Evolutionary conservation across 2,329 filamentous ascomycete genomes (phyloP).

Genomic region (Botrytis hyacinthi): DNA sequence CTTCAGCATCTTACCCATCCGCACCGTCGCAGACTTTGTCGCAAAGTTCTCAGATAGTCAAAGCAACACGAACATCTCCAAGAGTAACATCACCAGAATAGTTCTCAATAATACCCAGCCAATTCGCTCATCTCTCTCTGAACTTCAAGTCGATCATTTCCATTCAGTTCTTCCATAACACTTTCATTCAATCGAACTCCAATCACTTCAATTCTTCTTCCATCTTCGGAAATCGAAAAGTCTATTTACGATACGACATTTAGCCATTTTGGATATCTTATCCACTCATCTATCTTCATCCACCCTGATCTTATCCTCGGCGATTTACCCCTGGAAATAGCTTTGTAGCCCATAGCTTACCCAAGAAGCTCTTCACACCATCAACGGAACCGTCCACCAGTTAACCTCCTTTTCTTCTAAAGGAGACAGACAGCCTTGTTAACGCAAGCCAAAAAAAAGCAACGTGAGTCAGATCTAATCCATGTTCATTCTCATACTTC

Average conservation of each 20-base stretch:
- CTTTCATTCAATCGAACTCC: slow-evolving; percentile 7
- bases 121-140: neutral
- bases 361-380: slow-evolving; percentile 21
- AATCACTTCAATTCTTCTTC: neutral
- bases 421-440: slow-evolving; percentile 17
- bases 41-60: slow-evolving; percentile 35
- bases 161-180: neutral
- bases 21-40: slow-evolving; percentile 36
- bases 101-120: slow-evolving; percentile 24
- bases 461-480: slow-evolving; percentile 31
- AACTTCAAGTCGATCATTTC: slow-evolving; percentile 15
- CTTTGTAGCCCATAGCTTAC: slow-evolving; percentile 16
- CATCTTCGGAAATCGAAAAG: slow-evolving; percentile 6
- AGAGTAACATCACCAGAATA: slow-evolving; percentile 18
- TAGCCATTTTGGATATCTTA: neutral
- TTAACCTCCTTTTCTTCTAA: slow-evolving; percentile 22
- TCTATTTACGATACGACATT: slow-evolving; percentile 12
- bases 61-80: slow-evolving; percentile 32
- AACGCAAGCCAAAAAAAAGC: slow-evolving; percentile 21
- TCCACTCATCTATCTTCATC: neutral
- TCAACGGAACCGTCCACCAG: neutral
- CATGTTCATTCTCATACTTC: neutral
- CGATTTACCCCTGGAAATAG: slow-evolving; percentile 19
- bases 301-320: slow-evolving; percentile 2
- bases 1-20: slow-evolving; percentile 26